These are phyloP conservation scores for Penicillium sp. DNA, from an alignment of 2,329 filamentous ascomycete genomes.

Conservation along the genomic window DNA sequence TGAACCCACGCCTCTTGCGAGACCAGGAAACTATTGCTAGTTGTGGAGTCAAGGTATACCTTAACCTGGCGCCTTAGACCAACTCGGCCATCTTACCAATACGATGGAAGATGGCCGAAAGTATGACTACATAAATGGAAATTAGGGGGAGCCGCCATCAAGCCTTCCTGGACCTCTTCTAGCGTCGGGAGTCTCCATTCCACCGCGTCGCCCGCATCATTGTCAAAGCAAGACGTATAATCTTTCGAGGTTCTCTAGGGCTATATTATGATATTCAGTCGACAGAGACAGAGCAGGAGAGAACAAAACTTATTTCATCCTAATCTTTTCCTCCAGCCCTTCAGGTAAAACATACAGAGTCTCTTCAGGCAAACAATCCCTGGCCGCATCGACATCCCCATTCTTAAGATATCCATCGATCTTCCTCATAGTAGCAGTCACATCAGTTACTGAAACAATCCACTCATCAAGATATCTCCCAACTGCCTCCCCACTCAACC, in stretches of 20 bases:
- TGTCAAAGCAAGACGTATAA: too few species aligned
- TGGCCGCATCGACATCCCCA: conserved; percentile 32
- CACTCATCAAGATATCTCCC: conserved; percentile 51
- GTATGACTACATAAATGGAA: not conserved
- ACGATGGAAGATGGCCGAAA: not conserved
- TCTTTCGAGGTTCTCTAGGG: too few species aligned
- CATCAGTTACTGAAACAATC: conserved; percentile 58
- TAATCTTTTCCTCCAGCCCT: conserved; percentile 15
- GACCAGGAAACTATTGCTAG: conserved; percentile 12
- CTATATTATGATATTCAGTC: too few species aligned
- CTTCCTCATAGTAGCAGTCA: conserved; percentile 53
- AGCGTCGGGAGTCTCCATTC: too few species aligned
- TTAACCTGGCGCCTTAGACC: conserved; percentile 38
- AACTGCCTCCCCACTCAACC: conserved; percentile 51
- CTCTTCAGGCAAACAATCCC: conserved; percentile 11
- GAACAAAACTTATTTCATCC: not conserved
- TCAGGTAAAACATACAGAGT: conserved; percentile 12
- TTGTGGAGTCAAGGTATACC: conserved; percentile 26
- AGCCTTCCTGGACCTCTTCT: too few species aligned
- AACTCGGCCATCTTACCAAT: conserved; percentile 38
- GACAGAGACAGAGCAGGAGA: not conserved
- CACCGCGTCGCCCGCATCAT: too few species aligned
- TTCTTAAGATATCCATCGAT: conserved; percentile 50
- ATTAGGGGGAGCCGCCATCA: too few species aligned
- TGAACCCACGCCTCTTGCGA: conserved; percentile 11